Evolutionary conservation across 371 early-diverging fungal genomes (phyloP), one percentile per base, ranked within the genome.

Genomic region (Dichotomocladium elegans): DNA sequence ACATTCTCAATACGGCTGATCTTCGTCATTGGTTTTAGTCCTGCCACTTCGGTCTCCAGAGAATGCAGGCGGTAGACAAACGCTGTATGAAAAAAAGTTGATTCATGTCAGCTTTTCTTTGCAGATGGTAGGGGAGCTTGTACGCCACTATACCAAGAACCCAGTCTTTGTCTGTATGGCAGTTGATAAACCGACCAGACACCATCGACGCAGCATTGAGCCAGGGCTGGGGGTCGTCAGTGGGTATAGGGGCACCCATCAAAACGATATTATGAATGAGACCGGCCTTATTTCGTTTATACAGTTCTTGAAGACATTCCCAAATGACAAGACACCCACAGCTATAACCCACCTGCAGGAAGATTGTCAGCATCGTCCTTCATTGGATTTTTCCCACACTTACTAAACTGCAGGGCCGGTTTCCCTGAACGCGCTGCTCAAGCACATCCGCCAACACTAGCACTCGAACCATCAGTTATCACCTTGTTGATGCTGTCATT

Each of bases 301-400:
- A 83, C 7, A 98, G 77, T 55, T 96, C 96, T 41, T 85, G 68
- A 26, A 98, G 71, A 59, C 94, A 90, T 31, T 89, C 82, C 76
- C 90, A 95, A 44, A 98, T 91, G 10, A 93, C 89, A 3, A 93
- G 78, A 6, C 93, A 93, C 3, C 98, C 98, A 29, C 95, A 85
- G 19, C 96, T 95, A 72, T 89, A 96, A 0, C 92, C 97, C 27
- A 82, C 66, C 72, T 75, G 14, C 40, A 5, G 30, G 35, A n/a
- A n/a, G n/a, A n/a, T n/a, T 15, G 17, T 17, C 8, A 8, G 15
- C 37, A 37, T 6, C 0, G 37, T 14, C 21, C n/a, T n/a, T n/a
- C n/a, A n/a, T n/a, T n/a, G n/a, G n/a, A 15, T 7, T 15, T 37
- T 37, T 1, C 3, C 5, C 14, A 37, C 2, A 46, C 52, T 58